Evolutionary conservation across 2,329 filamentous ascomycete genomes (phyloP), one percentile per base, ranked within the genome.

Genomic region (Raffaelea ambrosiae): DNA sequence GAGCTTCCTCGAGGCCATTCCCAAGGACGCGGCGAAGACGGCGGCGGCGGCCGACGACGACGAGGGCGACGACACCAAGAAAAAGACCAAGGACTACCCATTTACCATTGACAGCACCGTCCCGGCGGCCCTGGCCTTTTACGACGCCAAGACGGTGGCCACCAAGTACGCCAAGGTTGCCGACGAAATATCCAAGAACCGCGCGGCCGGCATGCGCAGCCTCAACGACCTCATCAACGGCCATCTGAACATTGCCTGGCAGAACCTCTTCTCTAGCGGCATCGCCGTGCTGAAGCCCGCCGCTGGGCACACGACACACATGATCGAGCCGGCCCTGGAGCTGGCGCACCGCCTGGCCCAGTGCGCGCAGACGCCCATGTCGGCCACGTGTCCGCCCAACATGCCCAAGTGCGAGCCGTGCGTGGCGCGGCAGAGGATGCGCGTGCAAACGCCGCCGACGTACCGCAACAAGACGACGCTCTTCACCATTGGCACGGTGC

Each of bases 401-500:
- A 65, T 74, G 21, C 76, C 74, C 2, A 79, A 78, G 49, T 97
- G 91, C 67, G 79, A 73, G 26, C 82, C 84, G 4, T 97, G 91
- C 64, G 75, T 80, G 18, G 71, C 79, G 21, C 74, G 77, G 9
- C 74, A 77, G 29, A 74, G 78, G 0, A 74, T 88, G 66, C 77
- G 76, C 45, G 76, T 95, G 55, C 71, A 73, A n/a, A 84, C 82
- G 1, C 78, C 81, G 3, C 66, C 76, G 3, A 68, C 74, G 18
- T 93, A 88, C 64, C 76, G 76, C 48, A 95, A 96, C 63, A 76
- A 74, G 4, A 82, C 83, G 14, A 73, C 72, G 2, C 61, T 84
- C 16, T 97, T 89, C 68, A 88, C 85, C 3, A 86, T 98, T 53
- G 89, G 85, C 50, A 86, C 83, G 1, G 84, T 97, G 13, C 91